phyloP scores from a whole-genome alignment of 2,329 filamentous ascomycete genomes.

The Ascochyta pisi region DNA sequence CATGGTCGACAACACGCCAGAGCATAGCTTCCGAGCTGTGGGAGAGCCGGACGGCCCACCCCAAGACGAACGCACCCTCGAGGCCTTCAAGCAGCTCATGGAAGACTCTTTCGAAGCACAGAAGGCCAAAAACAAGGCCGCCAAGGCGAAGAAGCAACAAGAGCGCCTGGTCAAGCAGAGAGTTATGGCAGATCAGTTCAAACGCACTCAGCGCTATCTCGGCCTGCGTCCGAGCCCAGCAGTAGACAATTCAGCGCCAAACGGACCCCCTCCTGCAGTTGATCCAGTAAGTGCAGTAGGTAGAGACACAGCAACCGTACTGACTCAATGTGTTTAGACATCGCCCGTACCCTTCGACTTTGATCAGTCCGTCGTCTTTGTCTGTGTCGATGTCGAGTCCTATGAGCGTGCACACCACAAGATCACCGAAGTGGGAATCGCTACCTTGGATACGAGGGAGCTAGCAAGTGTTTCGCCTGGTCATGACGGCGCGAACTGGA shows the following conservation, averaged over 20 bases:
- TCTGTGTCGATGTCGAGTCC: slow-evolving; percentile 83
- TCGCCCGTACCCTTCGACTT: slow-evolving; percentile 43
- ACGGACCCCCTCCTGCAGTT: slow-evolving; percentile 16
- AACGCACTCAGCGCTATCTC: slow-evolving; percentile 72
- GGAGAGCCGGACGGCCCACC: slow-evolving; percentile 30
- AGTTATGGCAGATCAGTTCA: slow-evolving; percentile 63
- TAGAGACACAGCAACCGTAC: background rate
- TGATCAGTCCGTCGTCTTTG: slow-evolving; percentile 66
- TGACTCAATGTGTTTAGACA: slow-evolving; percentile 3
- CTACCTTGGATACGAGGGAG: slow-evolving; percentile 75
- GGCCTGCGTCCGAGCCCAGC: slow-evolving; percentile 62
- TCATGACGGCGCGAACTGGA: slow-evolving; percentile 69
- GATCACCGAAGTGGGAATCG: slow-evolving; percentile 87
- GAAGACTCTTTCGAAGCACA: slow-evolving; percentile 58
- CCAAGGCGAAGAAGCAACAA: slow-evolving; percentile 59
- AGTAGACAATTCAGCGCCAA: background rate
- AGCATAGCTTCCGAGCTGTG: slow-evolving; percentile 15
- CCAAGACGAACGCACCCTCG: slow-evolving; percentile 49
- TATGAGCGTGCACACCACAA: slow-evolving; percentile 71
- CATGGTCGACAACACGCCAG: slow-evolving; percentile 38
- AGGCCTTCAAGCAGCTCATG: slow-evolving; percentile 63
- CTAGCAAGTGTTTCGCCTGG: slow-evolving; percentile 66
- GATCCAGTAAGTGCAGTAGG: slow-evolving; percentile 15
- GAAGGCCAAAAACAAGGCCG: slow-evolving; percentile 57
- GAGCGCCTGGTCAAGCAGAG: slow-evolving; percentile 60